These are phyloP conservation scores for Candida sakaeoensis DNA, from an alignment of 805 yeast genomes.

Conservation along the genomic window DNA sequence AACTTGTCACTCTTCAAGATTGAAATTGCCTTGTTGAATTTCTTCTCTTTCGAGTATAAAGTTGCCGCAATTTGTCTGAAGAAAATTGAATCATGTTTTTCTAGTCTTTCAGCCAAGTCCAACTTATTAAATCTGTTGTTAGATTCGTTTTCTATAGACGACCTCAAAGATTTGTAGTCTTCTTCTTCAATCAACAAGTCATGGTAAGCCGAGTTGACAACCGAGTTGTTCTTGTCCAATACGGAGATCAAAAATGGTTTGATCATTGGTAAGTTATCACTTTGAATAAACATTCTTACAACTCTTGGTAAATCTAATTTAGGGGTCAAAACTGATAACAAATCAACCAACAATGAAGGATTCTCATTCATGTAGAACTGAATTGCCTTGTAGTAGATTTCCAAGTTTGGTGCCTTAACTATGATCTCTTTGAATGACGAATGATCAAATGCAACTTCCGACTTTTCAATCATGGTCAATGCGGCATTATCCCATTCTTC, in stretches of 20 bases:
- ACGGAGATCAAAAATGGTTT: slow-evolving; percentile 93
- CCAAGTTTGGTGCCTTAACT: slow-evolving; percentile 92
- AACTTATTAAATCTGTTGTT: slow-evolving; percentile 89
- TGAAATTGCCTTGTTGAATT: slow-evolving; percentile 84
- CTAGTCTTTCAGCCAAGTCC: slow-evolving; percentile 88
- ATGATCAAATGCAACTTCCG: slow-evolving; percentile 92
- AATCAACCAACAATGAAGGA: slow-evolving; percentile 85
- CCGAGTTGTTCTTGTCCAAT: slow-evolving; percentile 81
- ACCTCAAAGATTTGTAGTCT: slow-evolving; percentile 85
- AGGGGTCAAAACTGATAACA: slow-evolving; percentile 78
- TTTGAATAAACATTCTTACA: slow-evolving; percentile 88
- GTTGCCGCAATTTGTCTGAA: slow-evolving; percentile 96
- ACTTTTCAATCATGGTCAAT: slow-evolving; percentile 90
- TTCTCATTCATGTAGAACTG: slow-evolving; percentile 90
- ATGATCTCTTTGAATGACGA: slow-evolving; percentile 89
- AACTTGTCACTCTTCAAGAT: slow-evolving; percentile 87
- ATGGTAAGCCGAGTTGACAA: slow-evolving; percentile 93
- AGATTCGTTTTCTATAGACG: slow-evolving; percentile 71
- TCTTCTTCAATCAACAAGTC: slow-evolving; percentile 94
- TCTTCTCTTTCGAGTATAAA: slow-evolving; percentile 89
- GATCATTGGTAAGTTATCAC: slow-evolving; percentile 93
- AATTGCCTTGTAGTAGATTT: slow-evolving; percentile 95
- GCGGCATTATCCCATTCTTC: slow-evolving; percentile 99
- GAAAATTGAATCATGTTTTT: slow-evolving; percentile 84
- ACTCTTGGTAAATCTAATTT: slow-evolving; percentile 93